A percentile compares a stretch with the other conserved stretches of the same genome.
phyloP scores from a whole-genome alignment of 805 yeast species.

The Starmerella khaoyaiensis region DNA sequence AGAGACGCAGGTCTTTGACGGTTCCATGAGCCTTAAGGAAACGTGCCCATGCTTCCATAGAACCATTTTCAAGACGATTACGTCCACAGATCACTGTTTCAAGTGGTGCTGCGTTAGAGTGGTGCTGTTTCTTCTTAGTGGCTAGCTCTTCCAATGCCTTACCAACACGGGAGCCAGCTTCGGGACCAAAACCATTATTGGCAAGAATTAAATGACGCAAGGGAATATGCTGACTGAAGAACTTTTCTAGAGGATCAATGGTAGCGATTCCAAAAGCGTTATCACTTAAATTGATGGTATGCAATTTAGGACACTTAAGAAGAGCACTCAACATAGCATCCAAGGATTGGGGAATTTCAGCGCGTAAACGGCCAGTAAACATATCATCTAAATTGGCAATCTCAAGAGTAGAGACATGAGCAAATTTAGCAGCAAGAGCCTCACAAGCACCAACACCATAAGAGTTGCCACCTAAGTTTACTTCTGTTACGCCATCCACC shows the following conservation, averaged over 20 bases:
- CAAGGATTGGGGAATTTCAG: conserved; percentile 83
- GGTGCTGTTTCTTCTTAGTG: conserved; percentile 46
- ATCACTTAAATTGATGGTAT: conserved; percentile 73
- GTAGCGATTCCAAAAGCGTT: conserved; percentile 96
- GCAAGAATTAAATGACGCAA: conserved; percentile 77
- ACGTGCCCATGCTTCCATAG: conserved; percentile 68
- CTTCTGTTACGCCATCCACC: conserved; percentile 34
- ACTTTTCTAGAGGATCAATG: conserved; percentile 74
- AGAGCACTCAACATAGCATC: conserved; percentile 60
- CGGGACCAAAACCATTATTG: conserved; percentile 97
- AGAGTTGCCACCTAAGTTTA: conserved; percentile 87
- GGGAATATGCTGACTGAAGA: conserved; percentile 59
- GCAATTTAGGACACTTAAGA: conserved; percentile 51
- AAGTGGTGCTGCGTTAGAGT: conserved; percentile 45
- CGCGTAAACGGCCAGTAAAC: conserved; percentile 87
- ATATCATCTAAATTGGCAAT: conserved; percentile 77
- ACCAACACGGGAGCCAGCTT: conserved; percentile 91
- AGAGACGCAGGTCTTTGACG: conserved; percentile 61
- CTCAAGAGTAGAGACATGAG: conserved; percentile 34
- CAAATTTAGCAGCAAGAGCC: conserved; percentile 47
- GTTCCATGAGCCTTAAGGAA: conserved; percentile 72
- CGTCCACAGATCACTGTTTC: conserved; percentile 87
- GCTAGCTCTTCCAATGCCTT: conserved; percentile 65
- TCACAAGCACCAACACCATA: conserved; percentile 82
- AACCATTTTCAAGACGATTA: conserved; percentile 92